Evolutionary conservation across 2,329 filamentous ascomycete genomes (phyloP), one percentile per base, ranked within the genome.

Genomic region (Ramularia collo-cygni): DNA sequence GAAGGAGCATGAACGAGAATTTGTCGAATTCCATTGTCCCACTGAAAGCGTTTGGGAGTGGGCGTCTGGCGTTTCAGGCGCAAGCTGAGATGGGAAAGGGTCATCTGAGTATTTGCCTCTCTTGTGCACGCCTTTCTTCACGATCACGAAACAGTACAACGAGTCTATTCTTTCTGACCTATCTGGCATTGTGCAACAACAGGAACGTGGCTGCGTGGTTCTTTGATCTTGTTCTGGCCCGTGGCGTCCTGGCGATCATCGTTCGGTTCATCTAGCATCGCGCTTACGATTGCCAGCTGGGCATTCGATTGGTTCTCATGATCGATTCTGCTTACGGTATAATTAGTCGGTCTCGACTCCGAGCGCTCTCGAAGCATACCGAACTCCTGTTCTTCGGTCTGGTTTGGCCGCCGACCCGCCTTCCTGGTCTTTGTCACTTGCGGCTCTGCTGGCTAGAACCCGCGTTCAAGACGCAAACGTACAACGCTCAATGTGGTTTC

Each of bases 1-100:
- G 57, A 61, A 43, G 43, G 50, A 35, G 56, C 54, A 43, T 58
- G 47, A 54, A 33, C 29, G 14, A 34, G 28, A 35, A 39, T 15
- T 38, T 30, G 31, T 40, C 21, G 34, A 37, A 35, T 49, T 50
- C 38, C 44, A 51, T 52, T 53, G 47, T 53, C 36, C 18, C 28
- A 24, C 37, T 41, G 24, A 29, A 45, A 36, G 35, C 43, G 39
- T 28, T 42, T 35, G 33, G 37, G 38, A 36, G 13, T 35, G 42
- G 42, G 46, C 42, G 43, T 53, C 45, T 37, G 43, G 50, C 38
- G 52, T 44, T 41, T 43, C 32, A 41, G 46, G 42, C 41, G 44
- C 33, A 27, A 38, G 44, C 21, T 40, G 38, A 41, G 30, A n/a
- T 7, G 37, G 15, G 17, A 30, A 35, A 35, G 17, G 45, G 48